Evolutionary conservation across 139 green algal species (phyloP).

Genomic region (Eudorina sp.): DNA sequence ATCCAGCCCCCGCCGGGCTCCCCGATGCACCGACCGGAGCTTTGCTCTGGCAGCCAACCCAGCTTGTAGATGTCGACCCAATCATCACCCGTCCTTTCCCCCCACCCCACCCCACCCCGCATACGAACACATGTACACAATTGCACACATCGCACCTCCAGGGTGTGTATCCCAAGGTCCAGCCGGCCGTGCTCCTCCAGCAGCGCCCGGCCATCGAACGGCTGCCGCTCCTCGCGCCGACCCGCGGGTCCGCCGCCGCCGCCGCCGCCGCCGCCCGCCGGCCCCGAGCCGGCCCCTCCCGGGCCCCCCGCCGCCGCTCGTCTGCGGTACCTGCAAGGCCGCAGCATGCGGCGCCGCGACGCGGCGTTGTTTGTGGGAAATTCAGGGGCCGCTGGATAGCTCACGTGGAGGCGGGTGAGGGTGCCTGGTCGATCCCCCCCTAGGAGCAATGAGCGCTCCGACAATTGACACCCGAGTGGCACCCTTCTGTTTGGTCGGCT

Average conservation of each 20-base stretch:
- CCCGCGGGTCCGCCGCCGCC: background rate
- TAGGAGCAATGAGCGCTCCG: too few relatives aligned
- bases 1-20: too few relatives aligned
- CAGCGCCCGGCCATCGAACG: slow-evolving; percentile 61
- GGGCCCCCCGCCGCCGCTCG: background rate
- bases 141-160: slow-evolving; percentile 23
- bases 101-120: background rate
- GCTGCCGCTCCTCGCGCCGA: slow-evolving; percentile 23
- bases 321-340: slow-evolving; percentile 15
- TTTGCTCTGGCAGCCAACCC: background rate
- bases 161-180: slow-evolving; percentile 39
- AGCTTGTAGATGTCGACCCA: too few relatives aligned
- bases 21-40: too few relatives aligned
- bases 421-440: too few relatives aligned
- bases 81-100: background rate
- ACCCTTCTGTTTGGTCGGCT: too few relatives aligned
- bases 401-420: too few relatives aligned
- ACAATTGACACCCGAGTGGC: too few relatives aligned
- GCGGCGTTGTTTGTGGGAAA: too few relatives aligned
- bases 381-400: too few relatives aligned
- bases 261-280: background rate
- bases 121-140: too few relatives aligned
- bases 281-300: background rate
- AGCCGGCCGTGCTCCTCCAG: slow-evolving; percentile 36
- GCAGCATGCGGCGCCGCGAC: too few relatives aligned